Conservation (phyloP, 352 stramenopile genomes). For the Plasmopara muralis region DNA sequence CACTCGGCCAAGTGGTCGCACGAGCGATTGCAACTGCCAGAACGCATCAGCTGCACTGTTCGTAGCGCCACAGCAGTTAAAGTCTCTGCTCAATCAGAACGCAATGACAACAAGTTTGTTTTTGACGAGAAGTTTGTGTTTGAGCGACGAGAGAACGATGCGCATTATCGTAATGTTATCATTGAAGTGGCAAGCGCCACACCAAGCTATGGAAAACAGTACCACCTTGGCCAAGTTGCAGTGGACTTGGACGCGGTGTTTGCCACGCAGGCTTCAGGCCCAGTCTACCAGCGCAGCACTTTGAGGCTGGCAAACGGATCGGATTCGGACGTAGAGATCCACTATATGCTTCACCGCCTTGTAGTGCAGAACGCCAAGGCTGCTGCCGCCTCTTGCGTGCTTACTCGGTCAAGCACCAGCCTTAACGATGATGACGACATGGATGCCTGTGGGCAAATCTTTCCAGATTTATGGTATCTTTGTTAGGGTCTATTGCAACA, state of each 20-base stretch:
- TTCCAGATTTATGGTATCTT: constrained; percentile 47
- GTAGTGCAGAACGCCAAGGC: constrained; percentile 26
- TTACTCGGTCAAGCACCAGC: constrained; percentile 26
- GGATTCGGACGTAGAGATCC: constrained; percentile 21
- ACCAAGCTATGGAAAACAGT: constrained; percentile 20
- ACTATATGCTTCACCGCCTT: constrained; percentile 41
- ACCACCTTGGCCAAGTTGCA: constrained; percentile 24
- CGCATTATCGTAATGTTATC: constrained; percentile 23
- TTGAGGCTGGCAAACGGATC: constrained; percentile 14
- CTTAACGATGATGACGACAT: constrained; percentile 47
- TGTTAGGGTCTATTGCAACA: constrained; percentile 14
- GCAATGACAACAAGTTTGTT: constrained; percentile 17
- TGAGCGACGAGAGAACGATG: constrained; percentile 24
- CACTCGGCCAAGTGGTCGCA: constrained; percentile 17
- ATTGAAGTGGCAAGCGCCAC: constrained; percentile 27
- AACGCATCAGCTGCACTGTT: constrained; percentile 24
- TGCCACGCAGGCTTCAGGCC: constrained; percentile 6
- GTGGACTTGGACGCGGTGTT: constrained; percentile 34
- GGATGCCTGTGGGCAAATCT: constrained; percentile 36
- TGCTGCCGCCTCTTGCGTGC: constrained; percentile 17
- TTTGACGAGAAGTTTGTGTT: constrained; percentile 48
- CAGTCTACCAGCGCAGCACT: constrained; percentile 20
- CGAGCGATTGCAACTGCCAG: constrained; percentile 12
- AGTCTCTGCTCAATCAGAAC: constrained; percentile 18
- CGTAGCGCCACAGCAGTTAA: constrained; percentile 26